phyloP scores from a whole-genome alignment of 495 filamentous ascomycete genomes.

The Friedmanniomyces simplex region DNA sequence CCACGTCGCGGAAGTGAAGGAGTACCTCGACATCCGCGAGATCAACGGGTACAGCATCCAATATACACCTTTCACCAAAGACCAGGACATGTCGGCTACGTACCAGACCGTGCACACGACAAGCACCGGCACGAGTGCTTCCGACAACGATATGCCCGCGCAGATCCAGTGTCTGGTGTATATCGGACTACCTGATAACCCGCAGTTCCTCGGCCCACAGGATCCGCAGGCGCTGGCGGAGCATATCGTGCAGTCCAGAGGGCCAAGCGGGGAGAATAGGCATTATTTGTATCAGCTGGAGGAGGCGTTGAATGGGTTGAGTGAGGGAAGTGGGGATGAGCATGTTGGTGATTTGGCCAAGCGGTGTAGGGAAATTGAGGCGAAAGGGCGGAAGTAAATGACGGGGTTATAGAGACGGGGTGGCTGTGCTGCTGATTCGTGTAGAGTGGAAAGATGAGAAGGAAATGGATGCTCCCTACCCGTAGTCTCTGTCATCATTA shows the following conservation, averaged over 20 bases:
- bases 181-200: conserved; percentile 88
- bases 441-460: no score
- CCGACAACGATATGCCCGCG: not conserved
- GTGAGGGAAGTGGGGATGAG: conserved; percentile 67
- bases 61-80: conserved; percentile 67
- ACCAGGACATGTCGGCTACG: conserved; percentile 27
- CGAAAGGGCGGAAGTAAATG: not conserved
- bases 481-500: no score
- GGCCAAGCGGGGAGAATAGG: conserved; percentile 80
- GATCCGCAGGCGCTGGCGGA: conserved; percentile 71
- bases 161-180: conserved; percentile 63
- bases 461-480: no score
- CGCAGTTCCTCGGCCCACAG: conserved; percentile 80
- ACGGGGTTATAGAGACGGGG: no score
- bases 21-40: conserved; percentile 91
- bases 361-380: conserved; percentile 46
- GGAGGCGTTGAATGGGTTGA: conserved; percentile 61
- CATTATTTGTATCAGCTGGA: conserved; percentile 86
- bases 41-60: conserved; percentile 94
- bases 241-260: conserved; percentile 65
- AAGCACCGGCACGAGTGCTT: not conserved
- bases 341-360: conserved; percentile 58
- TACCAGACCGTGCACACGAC: conserved; percentile 28
- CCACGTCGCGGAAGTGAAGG: conserved; percentile 68
- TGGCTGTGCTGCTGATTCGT: no score